A percentile compares a stretch with the other conserved stretches of the same genome.
These are phyloP conservation scores for Poronia punctata DNA, from an alignment of 495 filamentous ascomycete species.

Conservation along the genomic window DNA sequence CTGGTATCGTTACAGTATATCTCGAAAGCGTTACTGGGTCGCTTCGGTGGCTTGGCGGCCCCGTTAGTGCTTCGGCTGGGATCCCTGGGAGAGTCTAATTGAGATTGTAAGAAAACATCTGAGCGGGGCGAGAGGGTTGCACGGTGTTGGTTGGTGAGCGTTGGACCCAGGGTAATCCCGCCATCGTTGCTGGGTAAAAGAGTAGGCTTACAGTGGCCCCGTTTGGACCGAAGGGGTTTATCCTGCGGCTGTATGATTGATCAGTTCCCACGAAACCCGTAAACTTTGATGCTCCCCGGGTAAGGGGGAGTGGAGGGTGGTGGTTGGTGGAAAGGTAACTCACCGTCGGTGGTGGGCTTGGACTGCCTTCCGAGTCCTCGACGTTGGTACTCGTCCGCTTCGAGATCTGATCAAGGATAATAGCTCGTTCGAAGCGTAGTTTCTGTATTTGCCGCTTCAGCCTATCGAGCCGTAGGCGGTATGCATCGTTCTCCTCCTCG, in stretches of 20 bases:
- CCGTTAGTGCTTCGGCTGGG: conserved; percentile 18
- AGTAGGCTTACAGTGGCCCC: conserved; percentile 55
- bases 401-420: conserved; percentile 80
- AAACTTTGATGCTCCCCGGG: no score
- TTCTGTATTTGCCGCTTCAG: conserved; percentile 78
- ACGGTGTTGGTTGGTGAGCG: conserved; percentile 39
- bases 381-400: conserved; percentile 77
- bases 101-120: conserved; percentile 37
- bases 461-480: conserved; percentile 70
- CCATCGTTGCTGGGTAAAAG: conserved; percentile 29
- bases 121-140: conserved; percentile 40
- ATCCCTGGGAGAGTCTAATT: conserved; percentile 26
- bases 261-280: no score
- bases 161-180: conserved; percentile 22
- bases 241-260: conserved; percentile 64
- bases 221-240: conserved; percentile 83
- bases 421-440: conserved; percentile 81
- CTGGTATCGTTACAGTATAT: conserved; percentile 44
- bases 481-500: conserved; percentile 77
- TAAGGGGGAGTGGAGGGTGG: conserved; percentile 3
- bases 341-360: conserved; percentile 65
- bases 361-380: conserved; percentile 67
- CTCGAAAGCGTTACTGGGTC: conserved; percentile 43
- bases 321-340: conserved; percentile 34
- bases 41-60: conserved; percentile 29